Base-by-base conservation (phyloP, 306 rosid genomes). In the Sophora flavescens region DNA sequence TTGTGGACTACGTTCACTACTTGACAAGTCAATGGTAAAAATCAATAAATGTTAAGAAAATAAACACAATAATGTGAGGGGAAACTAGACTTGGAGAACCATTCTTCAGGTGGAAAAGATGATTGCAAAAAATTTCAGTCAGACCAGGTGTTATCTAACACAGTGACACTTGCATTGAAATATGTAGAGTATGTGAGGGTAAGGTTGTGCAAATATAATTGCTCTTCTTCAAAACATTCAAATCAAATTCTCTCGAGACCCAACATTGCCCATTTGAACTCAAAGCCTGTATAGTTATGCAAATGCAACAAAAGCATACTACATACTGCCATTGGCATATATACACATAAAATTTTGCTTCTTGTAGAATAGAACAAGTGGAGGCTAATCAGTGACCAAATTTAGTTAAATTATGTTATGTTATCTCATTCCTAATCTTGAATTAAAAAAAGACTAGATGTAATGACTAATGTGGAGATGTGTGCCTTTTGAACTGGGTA, bases 371-470 rank as follows among this genome's bases (percentile, higher is more conserved):
- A 18, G 63, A 60, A 59, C 8, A 15, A 30, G 54, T 33, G 77
- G 45, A 70, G 44, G 47, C 57, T 26, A 57, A 83, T 36, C 58
- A 67, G 30, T 60, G 32, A 64, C 51, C 51, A 84, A 70, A 67
- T 50, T 48, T 66, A 41, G 35, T 70, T 57, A 70, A 70, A 44
- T 32, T 9, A 70, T 42, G 64, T 57, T 54, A 51, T 18, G 64
- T 57, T 54, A 51, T 18, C 76, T 77, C 74, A 41, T 67, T 84
- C 71, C 47, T 12, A 75, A 70, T 73, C 54, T 68, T 81, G 78
- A 70, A 42, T 41, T 79, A 53, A 56, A 44, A n/a, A 17, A 70
- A 70, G 66, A 62, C 36, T 16, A 48, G 10, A 16, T 63, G 63
- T 52, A 30, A 30, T 30, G 3, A 30, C 32, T 30, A 30, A 70